A percentile compares a stretch with the other conserved stretches of the same genome.
phyloP scores from a whole-genome alignment of 257 asterid species.

The Petrea volubilis region DNA sequence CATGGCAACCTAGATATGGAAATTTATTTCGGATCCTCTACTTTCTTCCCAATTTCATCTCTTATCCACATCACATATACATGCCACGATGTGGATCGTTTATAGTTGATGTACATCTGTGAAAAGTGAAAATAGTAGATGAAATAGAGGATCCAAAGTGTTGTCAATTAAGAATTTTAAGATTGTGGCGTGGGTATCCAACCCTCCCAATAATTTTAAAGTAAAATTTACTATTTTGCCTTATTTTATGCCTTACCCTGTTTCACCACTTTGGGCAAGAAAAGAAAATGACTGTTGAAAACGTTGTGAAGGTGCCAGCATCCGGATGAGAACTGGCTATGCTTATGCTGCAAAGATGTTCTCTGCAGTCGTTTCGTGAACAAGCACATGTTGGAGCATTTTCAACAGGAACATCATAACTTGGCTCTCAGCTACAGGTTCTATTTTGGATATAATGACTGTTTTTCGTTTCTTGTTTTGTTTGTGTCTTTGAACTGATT shows the following conservation, averaged over 20 bases:
- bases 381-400: constrained; percentile 93
- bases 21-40: no score
- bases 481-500: background rate
- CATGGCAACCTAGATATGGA: background rate
- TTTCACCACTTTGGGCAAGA: background rate
- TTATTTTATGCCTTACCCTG: background rate
- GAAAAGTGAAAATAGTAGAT: no score
- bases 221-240: background rate
- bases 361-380: constrained; percentile 91
- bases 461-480: background rate
- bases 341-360: constrained; percentile 83
- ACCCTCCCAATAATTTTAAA: background rate
- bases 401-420: constrained; percentile 46
- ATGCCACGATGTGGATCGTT: no score
- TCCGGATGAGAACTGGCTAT: constrained; percentile 81
- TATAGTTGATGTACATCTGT: no score
- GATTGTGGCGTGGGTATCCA: background rate
- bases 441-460: background rate
- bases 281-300: background rate
- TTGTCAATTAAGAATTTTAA: no score
- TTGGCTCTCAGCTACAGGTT: constrained; percentile 86
- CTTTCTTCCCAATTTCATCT: no score
- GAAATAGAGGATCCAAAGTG: no score
- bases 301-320: constrained; percentile 59
- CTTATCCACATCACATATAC: no score